A percentile compares a stretch with the other conserved stretches of the same genome.
phyloP scores from a whole-genome alignment of 495 filamentous ascomycete genomes.

The Penicillium egyptiacum region DNA sequence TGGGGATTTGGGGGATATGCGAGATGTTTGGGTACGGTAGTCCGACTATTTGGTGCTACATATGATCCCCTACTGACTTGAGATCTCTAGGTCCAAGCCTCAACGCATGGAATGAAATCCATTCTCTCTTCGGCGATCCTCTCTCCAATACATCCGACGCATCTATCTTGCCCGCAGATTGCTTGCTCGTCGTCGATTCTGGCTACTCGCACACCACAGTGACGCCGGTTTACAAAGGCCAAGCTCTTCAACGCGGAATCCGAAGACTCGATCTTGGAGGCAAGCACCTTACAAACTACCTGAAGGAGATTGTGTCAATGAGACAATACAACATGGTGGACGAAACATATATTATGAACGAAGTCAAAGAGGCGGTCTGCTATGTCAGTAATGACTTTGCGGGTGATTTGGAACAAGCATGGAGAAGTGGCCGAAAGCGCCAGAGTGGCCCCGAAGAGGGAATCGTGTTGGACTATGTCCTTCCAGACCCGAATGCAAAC shows the following conservation, averaged over 20 bases:
- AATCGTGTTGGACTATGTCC: constrained; percentile 88
- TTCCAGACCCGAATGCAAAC: constrained; percentile 82
- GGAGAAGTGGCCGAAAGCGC: constrained; percentile 71
- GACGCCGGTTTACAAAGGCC: constrained; percentile 78
- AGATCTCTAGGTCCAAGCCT: constrained; percentile 58
- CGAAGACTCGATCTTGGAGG: constrained; percentile 89
- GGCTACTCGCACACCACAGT: constrained; percentile 95
- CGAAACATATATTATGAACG: constrained; percentile 87
- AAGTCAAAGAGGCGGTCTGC: constrained; percentile 90
- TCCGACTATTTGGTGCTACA: background rate
- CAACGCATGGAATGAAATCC: constrained; percentile 82
- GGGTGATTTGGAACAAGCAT: constrained; percentile 74
- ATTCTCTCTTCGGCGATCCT: constrained; percentile 57
- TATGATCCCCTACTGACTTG: constrained; percentile 8
- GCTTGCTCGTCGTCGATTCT: constrained; percentile 82
- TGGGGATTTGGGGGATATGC: constrained; percentile 91
- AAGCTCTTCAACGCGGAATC: constrained; percentile 75
- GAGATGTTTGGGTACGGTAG: constrained; percentile 57
- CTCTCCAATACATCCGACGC: constrained; percentile 28
- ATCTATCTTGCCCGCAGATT: constrained; percentile 65
- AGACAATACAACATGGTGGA: constrained; percentile 93
- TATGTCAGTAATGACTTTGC: constrained; percentile 80
- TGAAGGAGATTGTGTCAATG: constrained; percentile 85
- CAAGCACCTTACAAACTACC: constrained; percentile 90
- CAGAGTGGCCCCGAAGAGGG: constrained; percentile 51